Percentiles rank a stretch among this genome's conserved stretches.
phyloP scores from a whole-genome alignment of 345 rosid species.

The Hibiscus tridactylites region DNA sequence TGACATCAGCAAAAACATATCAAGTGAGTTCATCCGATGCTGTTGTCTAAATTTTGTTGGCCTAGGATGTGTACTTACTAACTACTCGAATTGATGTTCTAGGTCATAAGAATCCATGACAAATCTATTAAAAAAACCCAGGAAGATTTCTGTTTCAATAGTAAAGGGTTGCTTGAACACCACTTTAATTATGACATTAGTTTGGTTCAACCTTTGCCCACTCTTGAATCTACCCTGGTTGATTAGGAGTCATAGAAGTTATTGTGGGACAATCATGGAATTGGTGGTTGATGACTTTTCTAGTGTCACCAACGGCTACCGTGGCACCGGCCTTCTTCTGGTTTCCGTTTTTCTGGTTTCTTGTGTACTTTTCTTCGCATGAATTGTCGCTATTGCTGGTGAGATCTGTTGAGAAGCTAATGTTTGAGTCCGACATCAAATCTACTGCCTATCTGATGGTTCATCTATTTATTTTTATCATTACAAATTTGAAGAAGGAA shows the following conservation, averaged over 20 bases:
- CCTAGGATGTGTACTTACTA: neutral
- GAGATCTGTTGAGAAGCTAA: neutral
- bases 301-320: neutral
- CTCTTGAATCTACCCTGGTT: neutral
- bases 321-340: neutral
- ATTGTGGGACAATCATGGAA: neutral
- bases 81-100: neutral
- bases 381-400: neutral
- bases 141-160: neutral
- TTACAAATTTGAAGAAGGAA: too few relatives aligned
- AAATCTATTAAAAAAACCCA: neutral
- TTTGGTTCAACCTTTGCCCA: neutral
- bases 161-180: neutral
- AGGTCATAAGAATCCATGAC: neutral
- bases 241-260: neutral
- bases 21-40: neutral
- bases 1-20: neutral
- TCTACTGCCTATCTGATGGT: neutral
- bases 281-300: neutral
- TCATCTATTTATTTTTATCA: neutral
- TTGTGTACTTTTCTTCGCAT: neutral
- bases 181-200: neutral
- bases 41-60: neutral
- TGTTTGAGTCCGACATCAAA: neutral
- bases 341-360: neutral